Percentiles rank a stretch among this genome's conserved stretches.
Conservation (phyloP, 208 protist genomes). For the Blechomonas ayalai region DNA sequence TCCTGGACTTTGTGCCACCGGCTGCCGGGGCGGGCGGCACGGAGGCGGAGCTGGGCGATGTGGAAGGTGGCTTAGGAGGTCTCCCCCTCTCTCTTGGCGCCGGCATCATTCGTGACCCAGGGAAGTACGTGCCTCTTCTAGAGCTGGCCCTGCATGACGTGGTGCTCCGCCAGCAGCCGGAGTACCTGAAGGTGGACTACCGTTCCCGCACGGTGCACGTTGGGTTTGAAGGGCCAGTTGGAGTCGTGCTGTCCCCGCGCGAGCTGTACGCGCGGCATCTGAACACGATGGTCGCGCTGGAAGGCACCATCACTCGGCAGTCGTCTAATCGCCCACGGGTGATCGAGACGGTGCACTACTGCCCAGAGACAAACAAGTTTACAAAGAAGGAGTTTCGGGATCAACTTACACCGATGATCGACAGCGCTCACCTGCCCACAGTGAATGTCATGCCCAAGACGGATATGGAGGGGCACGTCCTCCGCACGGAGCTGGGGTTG, state of each 20-base stretch:
- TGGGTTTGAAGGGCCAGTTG: constrained; percentile 94
- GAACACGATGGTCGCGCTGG: constrained; percentile 94
- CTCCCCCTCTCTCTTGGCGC: constrained; percentile 38
- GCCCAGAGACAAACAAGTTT: constrained; percentile 86
- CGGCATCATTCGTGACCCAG: constrained; percentile 71
- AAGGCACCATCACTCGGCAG: constrained; percentile 98
- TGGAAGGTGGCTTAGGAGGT: constrained; percentile 4
- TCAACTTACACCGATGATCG: constrained; percentile 86
- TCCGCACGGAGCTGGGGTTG: constrained; percentile 97
- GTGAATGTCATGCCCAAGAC: constrained; percentile 89
- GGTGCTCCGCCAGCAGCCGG: constrained; percentile 63
- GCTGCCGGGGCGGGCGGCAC: constrained; percentile 2
- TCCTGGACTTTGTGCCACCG: constrained; percentile 74
- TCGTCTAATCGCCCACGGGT: constrained; percentile 74
- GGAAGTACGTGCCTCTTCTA: constrained; percentile 84
- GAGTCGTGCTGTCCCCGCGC: constrained; percentile 91
- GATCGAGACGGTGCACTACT: constrained; percentile 95
- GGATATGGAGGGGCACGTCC: constrained; percentile 94
- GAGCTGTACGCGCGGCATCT: constrained; percentile 88
- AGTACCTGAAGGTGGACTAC: constrained; percentile 85
- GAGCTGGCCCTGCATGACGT: constrained; percentile 90
- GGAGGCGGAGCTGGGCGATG: neutral
- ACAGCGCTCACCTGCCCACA: constrained; percentile 83
- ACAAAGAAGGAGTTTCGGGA: constrained; percentile 92
- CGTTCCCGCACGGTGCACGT: constrained; percentile 72